Conservation (phyloP, 2,329 filamentous ascomycete genomes). For the Elsinoe necatrix region DNA sequence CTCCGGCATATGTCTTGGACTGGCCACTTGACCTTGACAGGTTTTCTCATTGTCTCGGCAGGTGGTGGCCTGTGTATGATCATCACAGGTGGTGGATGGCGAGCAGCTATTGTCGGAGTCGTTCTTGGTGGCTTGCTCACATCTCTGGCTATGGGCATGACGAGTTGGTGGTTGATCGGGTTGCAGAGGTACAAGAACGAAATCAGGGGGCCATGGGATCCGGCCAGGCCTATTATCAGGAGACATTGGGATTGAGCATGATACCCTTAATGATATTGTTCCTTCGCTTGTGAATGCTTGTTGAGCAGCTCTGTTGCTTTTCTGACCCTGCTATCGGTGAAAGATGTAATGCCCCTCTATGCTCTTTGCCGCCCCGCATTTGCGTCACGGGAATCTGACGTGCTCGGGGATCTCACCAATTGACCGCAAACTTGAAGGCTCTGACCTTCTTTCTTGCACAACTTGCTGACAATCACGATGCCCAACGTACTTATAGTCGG, state of each 20-base stretch:
- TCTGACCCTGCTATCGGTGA: not conserved
- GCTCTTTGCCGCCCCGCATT: not conserved
- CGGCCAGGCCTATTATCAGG: constrained; percentile 78
- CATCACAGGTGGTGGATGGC: constrained; percentile 46
- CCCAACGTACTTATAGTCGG: constrained; percentile 54
- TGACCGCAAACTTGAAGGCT: too few species aligned
- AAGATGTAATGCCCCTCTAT: not conserved
- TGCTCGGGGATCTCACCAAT: not conserved
- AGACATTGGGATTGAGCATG: constrained; percentile 46
- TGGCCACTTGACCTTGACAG: constrained; percentile 70
- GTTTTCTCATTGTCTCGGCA: constrained; percentile 67
- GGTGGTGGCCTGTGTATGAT: constrained; percentile 65
- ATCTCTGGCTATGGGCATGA: constrained; percentile 76
- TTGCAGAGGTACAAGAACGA: constrained; percentile 99
- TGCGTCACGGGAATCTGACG: constrained; percentile 1
- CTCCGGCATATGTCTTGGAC: constrained; percentile 72
- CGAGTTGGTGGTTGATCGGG: constrained; percentile 96
- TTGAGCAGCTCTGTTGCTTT: not conserved
- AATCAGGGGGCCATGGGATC: constrained; percentile 96
- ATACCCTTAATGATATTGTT: not conserved
- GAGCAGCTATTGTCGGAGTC: constrained; percentile 59
- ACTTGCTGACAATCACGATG: constrained; percentile 27
- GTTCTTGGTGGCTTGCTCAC: constrained; percentile 67
- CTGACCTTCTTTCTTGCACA: too few species aligned
- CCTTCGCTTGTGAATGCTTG: not conserved